Evolutionary conservation across 495 filamentous ascomycete genomes (phyloP).

Genomic region (Neurospora terricola): DNA sequence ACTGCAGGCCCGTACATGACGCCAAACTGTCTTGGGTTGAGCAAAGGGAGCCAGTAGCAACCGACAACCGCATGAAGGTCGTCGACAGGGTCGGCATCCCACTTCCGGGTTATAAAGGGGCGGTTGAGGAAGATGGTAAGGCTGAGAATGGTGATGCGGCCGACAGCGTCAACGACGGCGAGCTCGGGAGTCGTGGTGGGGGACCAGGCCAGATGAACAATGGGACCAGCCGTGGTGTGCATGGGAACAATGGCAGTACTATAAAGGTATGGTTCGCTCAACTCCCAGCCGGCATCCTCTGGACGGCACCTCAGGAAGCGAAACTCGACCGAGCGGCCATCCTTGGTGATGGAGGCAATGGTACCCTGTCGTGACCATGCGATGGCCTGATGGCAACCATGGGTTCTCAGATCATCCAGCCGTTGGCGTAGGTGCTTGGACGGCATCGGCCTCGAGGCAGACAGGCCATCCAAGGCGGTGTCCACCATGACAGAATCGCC

Average conservation of each 20-base stretch:
- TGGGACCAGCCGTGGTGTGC: slow-evolving; percentile 40
- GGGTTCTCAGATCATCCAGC: slow-evolving; percentile 66
- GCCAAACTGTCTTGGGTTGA: slow-evolving; percentile 30
- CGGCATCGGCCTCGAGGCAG: slow-evolving; percentile 31
- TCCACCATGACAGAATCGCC: slow-evolving; percentile 48
- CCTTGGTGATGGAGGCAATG: slow-evolving; percentile 71
- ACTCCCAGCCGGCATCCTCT: slow-evolving; percentile 63
- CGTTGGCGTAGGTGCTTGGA: slow-evolving; percentile 61
- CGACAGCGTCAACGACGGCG: slow-evolving; percentile 63
- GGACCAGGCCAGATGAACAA: slow-evolving; percentile 75
- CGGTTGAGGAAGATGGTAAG: slow-evolving; percentile 57
- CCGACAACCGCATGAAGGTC: slow-evolving; percentile 71
- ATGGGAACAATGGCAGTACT: slow-evolving; percentile 23
- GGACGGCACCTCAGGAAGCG: slow-evolving; percentile 61
- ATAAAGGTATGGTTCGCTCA: slow-evolving; percentile 50
- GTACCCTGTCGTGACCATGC: slow-evolving; percentile 86
- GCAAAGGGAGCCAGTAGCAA: slow-evolving; percentile 67
- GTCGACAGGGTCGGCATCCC: slow-evolving; percentile 52
- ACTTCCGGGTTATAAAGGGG: slow-evolving; percentile 43
- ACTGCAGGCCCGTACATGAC: slow-evolving; percentile 35
- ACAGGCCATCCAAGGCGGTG: slow-evolving; percentile 37
- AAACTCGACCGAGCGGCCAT: slow-evolving; percentile 57
- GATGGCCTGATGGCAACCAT: slow-evolving; percentile 78
- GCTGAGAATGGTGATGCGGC: slow-evolving; percentile 59
- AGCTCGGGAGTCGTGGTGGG: slow-evolving; percentile 57